Evolutionary conservation across 257 asterid genomes (phyloP), one percentile per base, ranked within the genome.

Genomic region (Ophiorrhiza pumila): DNA sequence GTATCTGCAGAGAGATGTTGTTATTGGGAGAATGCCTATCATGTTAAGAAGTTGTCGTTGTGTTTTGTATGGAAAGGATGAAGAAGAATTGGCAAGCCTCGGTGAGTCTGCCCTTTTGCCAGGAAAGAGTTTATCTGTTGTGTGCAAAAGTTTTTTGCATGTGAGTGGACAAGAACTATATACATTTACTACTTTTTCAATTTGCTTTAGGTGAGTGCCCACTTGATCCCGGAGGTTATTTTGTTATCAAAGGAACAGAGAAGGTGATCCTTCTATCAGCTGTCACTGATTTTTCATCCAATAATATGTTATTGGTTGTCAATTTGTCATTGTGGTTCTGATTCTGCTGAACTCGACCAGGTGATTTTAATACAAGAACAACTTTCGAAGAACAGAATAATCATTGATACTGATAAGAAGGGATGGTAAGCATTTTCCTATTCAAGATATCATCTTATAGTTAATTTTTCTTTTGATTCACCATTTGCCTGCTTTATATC

Each of bases 171-270:
- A 7, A 61, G 42, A 15, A 57, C 22, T 45, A 35, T 45, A 13
- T 27, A 50, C 49, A n/a, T n/a, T n/a, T n/a, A n/a, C 64, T 34
- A 47, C 41, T 62, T 29, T 42, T 72, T 70, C 68, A 66, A 31
- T 76, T 83, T 57, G 50, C 32, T 61, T 76, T 63, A 92, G 96
- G 99, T 77, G 99, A 95, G 85, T 95, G 99, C 82, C 99, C 98
- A 4, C 91, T 95, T 65, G 99, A 95, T 77, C 99, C 98, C 25
- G 98, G 99, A 71, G 98, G 98, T 69, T 95, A 95, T 80, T 95
- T 95, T 83, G 68, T 92, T 53, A 80, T 95, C 68, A 95, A 92
- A 83, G 99, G 97, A 75, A 88, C 90, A 20, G 97, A 95, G 80
- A 95, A 95, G 96, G 98, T 92, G 80, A 80, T 46, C 53, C 52